Base-by-base conservation (phyloP, 2,329 filamentous ascomycete genomes). In the Tolypocladium tropicale region DNA sequence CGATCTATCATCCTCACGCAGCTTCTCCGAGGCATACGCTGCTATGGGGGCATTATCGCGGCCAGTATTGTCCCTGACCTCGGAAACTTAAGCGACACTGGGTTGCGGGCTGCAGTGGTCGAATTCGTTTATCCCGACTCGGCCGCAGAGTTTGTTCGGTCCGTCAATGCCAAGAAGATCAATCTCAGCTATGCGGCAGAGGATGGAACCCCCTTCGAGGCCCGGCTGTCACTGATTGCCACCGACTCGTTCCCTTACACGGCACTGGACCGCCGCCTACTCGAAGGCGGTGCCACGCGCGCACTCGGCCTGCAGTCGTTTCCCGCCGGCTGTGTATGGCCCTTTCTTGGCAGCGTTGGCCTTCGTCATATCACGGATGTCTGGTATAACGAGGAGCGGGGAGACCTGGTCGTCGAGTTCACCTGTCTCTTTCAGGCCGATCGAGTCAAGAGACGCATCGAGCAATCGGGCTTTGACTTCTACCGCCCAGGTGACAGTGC, bases 381-480 rank as follows among this genome's bases (percentile, higher is more conserved):
- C 28, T 33, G 28, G 46, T 50, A 50, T 18, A 32, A 33, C 23
- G 28, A 50, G 4, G 46, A 50, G 46, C 46, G n/a, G 30, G 55
- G 55, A 7, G 28, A 37, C 14, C 46, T 69, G 0, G 43, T 16
- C 0, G 14, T 69, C 0, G 67, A 68, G 12, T 55, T 68, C 21
- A 16, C 48, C 0, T 61, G 55, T 2, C n/a, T 63, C 0, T 60
- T 60, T 1, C 46, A 62, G 6, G 57, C 64, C 28, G 46, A 32
- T 16, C 28, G 46, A 21, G 18, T n/a, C 16, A 30, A 50, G 28
- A 32, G 46, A 7, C 6, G 2, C 4, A 10, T 50, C 10, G 28
- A 50, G 46, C 18, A 11, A 2, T 6, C 6, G 4, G 6, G 10
- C 9, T 50, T 50, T 11, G 10, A 21, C 9, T 33, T 50, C n/a